Base-by-base conservation (phyloP, 441 rosid genomes). In the Croton setiger region DNA sequence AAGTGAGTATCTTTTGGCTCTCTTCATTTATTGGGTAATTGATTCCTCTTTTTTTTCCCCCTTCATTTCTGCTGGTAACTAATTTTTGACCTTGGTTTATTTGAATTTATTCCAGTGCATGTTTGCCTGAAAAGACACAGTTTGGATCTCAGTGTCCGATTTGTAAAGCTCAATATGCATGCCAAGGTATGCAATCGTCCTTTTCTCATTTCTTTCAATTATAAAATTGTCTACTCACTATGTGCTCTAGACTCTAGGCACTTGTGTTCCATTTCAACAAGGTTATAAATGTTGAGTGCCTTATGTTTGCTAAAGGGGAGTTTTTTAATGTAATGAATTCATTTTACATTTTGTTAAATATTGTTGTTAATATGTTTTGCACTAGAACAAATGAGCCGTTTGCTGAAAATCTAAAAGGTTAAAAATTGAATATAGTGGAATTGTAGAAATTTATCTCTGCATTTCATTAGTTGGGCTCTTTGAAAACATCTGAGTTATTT, bases 101-200 rank as follows among this genome's bases (percentile, higher is more conserved):
- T 44, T 60, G 14, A 43, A 36, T 66, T 56, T 48, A 31, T 71
- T 72, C 76, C 88, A 89, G 98, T 72, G 70, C 80, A 20, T 92
- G 96, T 67, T 33, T 87, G 5, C 80, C 82, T 15, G 68, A 79
- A 68, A 68, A 70, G 3, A 5, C 70, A 0, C 73, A 78, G 76
- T 54, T 63, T 74, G 82, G 79, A 39, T 71, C 78, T 44, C 74
- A 74, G 48, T 92, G 98, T 69, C 83, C 87, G 41, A 37, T 85
- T 0, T 92, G 98, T 79, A 75, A 85, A 68, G 79, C 77, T 20
- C 74, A 69, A 43, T 75, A 72, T 66, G 54, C 64, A 41, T 76
- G 71, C 60, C 68, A 65, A 74, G 89, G 98, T 86, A 67, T 63
- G 88, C 94, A 83, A 67, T n/a, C 36, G 20, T 33, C 23, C 23